Conservation (phyloP, 2,329 filamentous ascomycete genomes). For the Penicillium hesseltinei region DNA sequence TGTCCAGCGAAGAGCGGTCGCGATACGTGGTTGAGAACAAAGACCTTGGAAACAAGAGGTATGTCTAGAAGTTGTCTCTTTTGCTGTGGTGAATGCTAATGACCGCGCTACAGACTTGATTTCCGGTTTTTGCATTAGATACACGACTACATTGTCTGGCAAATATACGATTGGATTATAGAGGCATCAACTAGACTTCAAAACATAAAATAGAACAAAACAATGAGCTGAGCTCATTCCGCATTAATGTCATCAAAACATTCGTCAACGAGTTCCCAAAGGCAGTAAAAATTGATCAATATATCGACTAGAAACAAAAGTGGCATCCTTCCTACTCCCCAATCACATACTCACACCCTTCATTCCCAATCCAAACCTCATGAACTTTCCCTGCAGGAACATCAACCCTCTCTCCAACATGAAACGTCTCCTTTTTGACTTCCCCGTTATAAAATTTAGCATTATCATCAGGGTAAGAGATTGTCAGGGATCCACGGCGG, state of each 20-base stretch:
- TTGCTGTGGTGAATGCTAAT: neutral
- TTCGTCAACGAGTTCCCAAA: neutral
- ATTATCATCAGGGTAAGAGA: slow-evolving; percentile 56
- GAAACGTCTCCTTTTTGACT: slow-evolving; percentile 54
- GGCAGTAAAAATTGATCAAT: no score
- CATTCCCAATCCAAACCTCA: slow-evolving; percentile 60
- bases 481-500: slow-evolving; percentile 55
- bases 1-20: slow-evolving; percentile 40
- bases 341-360: slow-evolving; percentile 62
- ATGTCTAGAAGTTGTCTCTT: neutral
- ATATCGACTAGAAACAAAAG: neutral
- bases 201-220: neutral
- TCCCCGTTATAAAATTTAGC: slow-evolving; percentile 23
- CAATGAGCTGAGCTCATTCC: slow-evolving; percentile 4
- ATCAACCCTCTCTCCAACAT: slow-evolving; percentile 55
- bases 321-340: slow-evolving; percentile 45
- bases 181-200: neutral
- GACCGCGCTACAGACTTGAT: slow-evolving; percentile 31
- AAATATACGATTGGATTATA: neutral
- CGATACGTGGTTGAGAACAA: slow-evolving; percentile 40
- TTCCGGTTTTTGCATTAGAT: slow-evolving; percentile 38
- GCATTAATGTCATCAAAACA: neutral
- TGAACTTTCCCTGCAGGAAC: slow-evolving; percentile 57
- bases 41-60: slow-evolving; percentile 48
- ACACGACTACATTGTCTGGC: neutral